Conservation (phyloP, 441 rosid genomes). For the Arabidopsis lyrata region DNA sequence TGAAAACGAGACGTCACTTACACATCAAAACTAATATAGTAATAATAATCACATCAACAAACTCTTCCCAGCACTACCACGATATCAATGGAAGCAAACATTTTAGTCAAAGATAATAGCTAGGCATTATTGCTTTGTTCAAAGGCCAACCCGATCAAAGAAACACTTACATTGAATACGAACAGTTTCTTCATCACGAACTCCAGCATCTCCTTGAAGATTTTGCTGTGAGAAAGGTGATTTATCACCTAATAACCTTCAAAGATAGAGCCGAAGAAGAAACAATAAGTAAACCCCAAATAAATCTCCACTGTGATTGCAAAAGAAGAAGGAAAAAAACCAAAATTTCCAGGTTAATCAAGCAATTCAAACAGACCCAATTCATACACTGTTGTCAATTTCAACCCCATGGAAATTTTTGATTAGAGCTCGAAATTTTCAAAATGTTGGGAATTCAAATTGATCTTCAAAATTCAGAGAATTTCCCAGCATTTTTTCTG, state of each 20-base stretch:
- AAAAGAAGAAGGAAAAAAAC: neutral
- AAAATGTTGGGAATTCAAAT: neutral
- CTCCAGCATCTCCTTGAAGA: constrained; percentile 85
- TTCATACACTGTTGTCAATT: constrained; percentile 1
- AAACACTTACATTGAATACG: constrained; percentile 72
- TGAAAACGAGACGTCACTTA: constrained; percentile 43
- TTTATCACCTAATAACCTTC: constrained; percentile 90
- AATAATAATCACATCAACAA: constrained; percentile 14
- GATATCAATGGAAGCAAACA: neutral
- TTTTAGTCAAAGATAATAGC: neutral
- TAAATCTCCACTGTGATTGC: neutral
- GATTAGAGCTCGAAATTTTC: constrained; percentile 8
- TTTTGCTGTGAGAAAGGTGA: constrained; percentile 95
- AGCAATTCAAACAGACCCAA: constrained; percentile 7
- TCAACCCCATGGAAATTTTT: neutral
- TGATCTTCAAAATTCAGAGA: neutral
- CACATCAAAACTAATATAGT: constrained; percentile 18
- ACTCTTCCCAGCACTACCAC: neutral
- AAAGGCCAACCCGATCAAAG: constrained; percentile 11
- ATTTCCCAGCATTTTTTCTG: neutral
- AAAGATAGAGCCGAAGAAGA: constrained; percentile 12
- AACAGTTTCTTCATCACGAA: constrained; percentile 94
- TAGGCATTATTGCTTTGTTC: neutral
- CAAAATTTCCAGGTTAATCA: neutral
- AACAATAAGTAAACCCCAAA: neutral